Evolutionary conservation across 768 basidiomycete species (phyloP), one percentile per base, ranked within the genome.

Genomic region (Agrocybe chaxingu): DNA sequence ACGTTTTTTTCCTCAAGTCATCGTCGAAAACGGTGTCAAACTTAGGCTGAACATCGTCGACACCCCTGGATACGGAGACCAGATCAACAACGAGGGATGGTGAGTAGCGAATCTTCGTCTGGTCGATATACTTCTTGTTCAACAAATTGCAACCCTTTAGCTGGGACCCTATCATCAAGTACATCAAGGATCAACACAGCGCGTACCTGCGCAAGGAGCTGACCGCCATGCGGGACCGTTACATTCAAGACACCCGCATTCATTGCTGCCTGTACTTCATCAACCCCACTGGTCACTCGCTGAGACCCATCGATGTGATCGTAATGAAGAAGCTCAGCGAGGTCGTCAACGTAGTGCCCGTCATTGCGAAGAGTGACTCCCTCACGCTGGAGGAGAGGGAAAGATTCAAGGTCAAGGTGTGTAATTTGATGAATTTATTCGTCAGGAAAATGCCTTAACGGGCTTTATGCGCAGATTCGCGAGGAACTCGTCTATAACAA

Each of bases 291-390:
- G 96, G 96, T 16, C 96, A 99, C 71, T 85, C 89, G 3, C 82
- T 99, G 50, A 92, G 95, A 53, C 86, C 97, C 30, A 94, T 99
- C 62, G 96, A 99, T 62, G 87, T 98, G 41, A 94, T 94, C 63
- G 97, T 99, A 57, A 93, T 99, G 87, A 97, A 98, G 79, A 98
- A 98, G 76, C 77, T 99, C 54, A 90, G 89, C 67, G 97, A 98
- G 67, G 96, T 98, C 38, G 97, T 98, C 69, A 99, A 99, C 61
- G 96, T 99, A 46, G 95, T 99, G 7, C 96, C 96, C n/a, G 90
- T 99, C 54, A 98, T 99, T 62, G 96, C 97, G 59, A 99, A 99
- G 80, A 81, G 90, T 30, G 96, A 99, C 70, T 87, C 85, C 56
- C 78, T 99, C 75, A 98, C 95, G 2, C 67, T 91, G 51, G 95